Conservation (phyloP, 345 rosid genomes). For the Camelina hispida region DNA sequence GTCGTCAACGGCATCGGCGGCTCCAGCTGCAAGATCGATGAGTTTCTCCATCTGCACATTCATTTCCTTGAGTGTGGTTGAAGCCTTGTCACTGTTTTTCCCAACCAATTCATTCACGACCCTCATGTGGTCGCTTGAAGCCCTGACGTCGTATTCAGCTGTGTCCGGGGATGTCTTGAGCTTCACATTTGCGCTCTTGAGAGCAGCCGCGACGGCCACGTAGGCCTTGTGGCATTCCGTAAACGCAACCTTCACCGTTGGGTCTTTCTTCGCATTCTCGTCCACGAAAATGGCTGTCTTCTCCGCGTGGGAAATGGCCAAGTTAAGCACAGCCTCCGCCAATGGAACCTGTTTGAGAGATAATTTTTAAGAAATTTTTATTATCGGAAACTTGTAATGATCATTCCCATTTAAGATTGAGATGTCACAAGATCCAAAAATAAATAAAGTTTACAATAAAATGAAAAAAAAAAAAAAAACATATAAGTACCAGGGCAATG, state of each 20-base stretch:
- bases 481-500: slow-evolving; percentile 30
- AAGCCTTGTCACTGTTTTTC: slow-evolving; percentile 32
- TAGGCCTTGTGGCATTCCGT: slow-evolving; percentile 39
- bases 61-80: slow-evolving; percentile 33
- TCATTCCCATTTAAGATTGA: slow-evolving; percentile 1
- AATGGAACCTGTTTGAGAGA: slow-evolving; percentile 24
- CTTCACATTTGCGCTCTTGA: slow-evolving; percentile 33
- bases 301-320: slow-evolving; percentile 38
- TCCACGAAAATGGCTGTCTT: slow-evolving; percentile 35
- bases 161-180: slow-evolving; percentile 38
- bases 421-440: not conserved
- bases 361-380: not conserved
- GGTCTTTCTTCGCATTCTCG: slow-evolving; percentile 32
- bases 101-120: slow-evolving; percentile 28
- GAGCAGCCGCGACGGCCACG: slow-evolving; percentile 21
- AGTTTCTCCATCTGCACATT: slow-evolving; percentile 40
- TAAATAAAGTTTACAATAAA: not conserved
- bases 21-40: slow-evolving; percentile 42
- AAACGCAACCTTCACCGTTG: slow-evolving; percentile 13
- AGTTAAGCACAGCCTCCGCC: slow-evolving; percentile 38
- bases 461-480: not conserved
- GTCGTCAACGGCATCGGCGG: slow-evolving; percentile 45
- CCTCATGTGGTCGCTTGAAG: slow-evolving; percentile 19
- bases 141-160: slow-evolving; percentile 37
- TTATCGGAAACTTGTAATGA: not conserved